A percentile compares a stretch with the other conserved stretches of the same genome.
Evolutionary conservation across 139 green algal genomes (phyloP).

Genomic region (Pleodorina starrii): DNA sequence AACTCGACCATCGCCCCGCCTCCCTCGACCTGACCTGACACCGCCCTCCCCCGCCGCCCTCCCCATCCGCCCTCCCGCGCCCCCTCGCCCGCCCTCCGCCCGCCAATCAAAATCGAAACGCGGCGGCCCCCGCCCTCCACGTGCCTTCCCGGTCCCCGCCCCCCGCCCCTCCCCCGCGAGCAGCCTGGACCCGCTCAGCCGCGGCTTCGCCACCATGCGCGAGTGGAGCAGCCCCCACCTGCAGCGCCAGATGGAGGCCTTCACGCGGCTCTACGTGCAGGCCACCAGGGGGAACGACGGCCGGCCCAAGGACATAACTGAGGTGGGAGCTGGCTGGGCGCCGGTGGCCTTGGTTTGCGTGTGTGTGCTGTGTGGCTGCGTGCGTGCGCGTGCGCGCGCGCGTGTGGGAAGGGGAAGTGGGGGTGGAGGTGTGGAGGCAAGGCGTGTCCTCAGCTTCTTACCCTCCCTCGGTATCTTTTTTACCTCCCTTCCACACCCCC

Average conservation of each 20-base stretch:
- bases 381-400: too few species aligned
- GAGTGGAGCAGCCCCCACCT: constrained; percentile 30
- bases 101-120: too few species aligned
- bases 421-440: background rate
- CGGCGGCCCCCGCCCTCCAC: too few species aligned
- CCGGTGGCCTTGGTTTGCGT: background rate
- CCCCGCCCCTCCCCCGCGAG: too few species aligned
- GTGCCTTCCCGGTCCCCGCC: too few species aligned
- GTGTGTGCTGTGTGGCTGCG: too few species aligned
- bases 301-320: constrained; percentile 9
- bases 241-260: constrained; percentile 32
- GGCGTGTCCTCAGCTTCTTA: background rate
- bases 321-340: constrained; percentile 24
- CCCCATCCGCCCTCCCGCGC: too few species aligned
- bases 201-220: constrained; percentile 44
- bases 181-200: constrained; percentile 41
- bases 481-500: background rate
- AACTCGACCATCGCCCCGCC: too few species aligned
- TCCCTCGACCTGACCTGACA: too few species aligned
- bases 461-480: background rate
- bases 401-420: background rate
- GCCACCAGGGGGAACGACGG: constrained; percentile 34
- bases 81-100: too few species aligned
- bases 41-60: too few species aligned
- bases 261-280: constrained; percentile 54